A percentile compares a stretch with the other conserved stretches of the same genome.
Evolutionary conservation across 2,329 filamentous ascomycete genomes (phyloP).

Genomic region (Canariomyces notabilis): DNA sequence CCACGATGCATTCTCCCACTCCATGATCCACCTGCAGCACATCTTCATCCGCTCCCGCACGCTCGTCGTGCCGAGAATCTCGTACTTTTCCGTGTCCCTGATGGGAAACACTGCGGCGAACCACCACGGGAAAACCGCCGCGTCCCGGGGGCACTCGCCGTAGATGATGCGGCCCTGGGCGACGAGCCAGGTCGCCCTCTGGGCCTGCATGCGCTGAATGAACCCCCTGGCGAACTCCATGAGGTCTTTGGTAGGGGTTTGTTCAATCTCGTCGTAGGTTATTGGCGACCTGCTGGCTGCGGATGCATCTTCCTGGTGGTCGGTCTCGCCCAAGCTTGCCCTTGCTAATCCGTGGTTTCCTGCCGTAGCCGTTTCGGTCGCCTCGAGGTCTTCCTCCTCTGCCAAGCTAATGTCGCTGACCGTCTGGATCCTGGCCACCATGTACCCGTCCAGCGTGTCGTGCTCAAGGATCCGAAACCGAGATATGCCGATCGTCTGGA

Average conservation of each 20-base stretch:
- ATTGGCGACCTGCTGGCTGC: constrained; percentile 18
- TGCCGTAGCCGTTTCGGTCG: constrained; percentile 46
- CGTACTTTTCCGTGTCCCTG: constrained; percentile 72
- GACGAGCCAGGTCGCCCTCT: constrained; percentile 70
- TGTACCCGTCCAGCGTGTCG: constrained; percentile 67
- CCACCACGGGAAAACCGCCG: constrained; percentile 82
- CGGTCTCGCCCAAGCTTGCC: too few species aligned
- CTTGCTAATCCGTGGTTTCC: too few species aligned
- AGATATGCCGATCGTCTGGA: constrained; percentile 72
- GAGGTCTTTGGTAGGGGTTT: constrained; percentile 65
- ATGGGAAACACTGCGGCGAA: constrained; percentile 78
- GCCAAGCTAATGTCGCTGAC: constrained; percentile 76
- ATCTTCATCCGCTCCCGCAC: constrained; percentile 80
- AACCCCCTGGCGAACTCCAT: constrained; percentile 63
- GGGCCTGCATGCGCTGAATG: constrained; percentile 60
- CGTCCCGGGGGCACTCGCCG: constrained; percentile 71
- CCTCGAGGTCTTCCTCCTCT: constrained; percentile 74
- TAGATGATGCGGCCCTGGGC: constrained; percentile 53
- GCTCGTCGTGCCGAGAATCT: constrained; percentile 65
- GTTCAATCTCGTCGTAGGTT: constrained; percentile 37
- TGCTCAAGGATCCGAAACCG: constrained; percentile 68
- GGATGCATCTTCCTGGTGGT: too few species aligned
- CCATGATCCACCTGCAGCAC: constrained; percentile 70
- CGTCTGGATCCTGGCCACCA: constrained; percentile 68
- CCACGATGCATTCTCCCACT: constrained; percentile 50